These are phyloP conservation scores for Schwanniomyces etchellsii DNA, from an alignment of 1,139 yeast species.

Conservation along the genomic window DNA sequence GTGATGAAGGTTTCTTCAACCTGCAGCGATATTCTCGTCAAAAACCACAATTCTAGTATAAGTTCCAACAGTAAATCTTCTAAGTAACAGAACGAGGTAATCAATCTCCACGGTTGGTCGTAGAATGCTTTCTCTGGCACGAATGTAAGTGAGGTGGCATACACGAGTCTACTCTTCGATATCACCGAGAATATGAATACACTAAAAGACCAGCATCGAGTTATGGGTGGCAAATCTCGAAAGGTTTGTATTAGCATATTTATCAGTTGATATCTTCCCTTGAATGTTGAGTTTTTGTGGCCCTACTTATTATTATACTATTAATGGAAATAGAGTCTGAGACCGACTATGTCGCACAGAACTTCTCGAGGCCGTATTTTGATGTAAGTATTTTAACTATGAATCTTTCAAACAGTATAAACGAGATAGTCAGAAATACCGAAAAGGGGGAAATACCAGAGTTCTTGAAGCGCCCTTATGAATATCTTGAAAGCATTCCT, in stretches of 20 bases:
- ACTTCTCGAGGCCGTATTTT: no score
- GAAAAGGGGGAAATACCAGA: slow-evolving; percentile 2
- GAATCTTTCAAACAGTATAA: no score
- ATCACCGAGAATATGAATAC: slow-evolving; percentile 14
- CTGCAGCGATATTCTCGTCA: slow-evolving; percentile 12
- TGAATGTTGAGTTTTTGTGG: no score
- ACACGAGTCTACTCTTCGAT: slow-evolving; percentile 13
- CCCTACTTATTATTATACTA: no score
- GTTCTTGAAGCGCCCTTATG: slow-evolving; percentile 20
- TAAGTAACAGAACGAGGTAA: slow-evolving; percentile 29
- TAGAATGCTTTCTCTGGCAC: slow-evolving; percentile 20
- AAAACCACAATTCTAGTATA: slow-evolving; percentile 14
- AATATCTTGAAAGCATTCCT: slow-evolving; percentile 24
- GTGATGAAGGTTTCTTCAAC: slow-evolving; percentile 17
- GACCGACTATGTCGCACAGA: no score
- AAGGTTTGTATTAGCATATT: no score
- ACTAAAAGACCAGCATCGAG: slow-evolving; percentile 24
- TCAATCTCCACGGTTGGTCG: slow-evolving; percentile 32
- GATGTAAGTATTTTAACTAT: no score
- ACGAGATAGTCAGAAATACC: not conserved
- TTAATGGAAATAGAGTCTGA: no score
- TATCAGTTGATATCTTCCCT: no score
- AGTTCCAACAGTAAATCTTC: slow-evolving; percentile 22
- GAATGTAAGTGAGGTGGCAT: slow-evolving; percentile 12
- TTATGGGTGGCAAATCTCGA: slow-evolving; percentile 29